Evolutionary conservation across 495 filamentous ascomycete species (phyloP).

Genomic region (Pseudoneurospora amorphoporcata): DNA sequence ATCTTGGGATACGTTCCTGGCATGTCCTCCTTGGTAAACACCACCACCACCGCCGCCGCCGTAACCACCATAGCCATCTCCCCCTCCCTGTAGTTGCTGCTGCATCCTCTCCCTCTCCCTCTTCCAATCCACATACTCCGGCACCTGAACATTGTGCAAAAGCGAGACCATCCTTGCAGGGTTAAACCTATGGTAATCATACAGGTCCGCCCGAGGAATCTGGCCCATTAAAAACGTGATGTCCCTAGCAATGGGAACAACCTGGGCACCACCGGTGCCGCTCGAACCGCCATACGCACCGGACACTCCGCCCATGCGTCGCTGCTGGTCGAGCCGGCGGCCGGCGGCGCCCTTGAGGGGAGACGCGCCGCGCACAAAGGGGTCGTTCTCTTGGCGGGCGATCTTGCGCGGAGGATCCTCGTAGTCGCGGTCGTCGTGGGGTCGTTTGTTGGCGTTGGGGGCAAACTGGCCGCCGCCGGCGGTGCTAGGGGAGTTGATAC

Average conservation of each 20-base stretch:
- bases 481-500: conserved; percentile 51
- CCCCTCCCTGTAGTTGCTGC: neutral
- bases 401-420: conserved; percentile 77
- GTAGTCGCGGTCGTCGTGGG: conserved; percentile 56
- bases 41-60: neutral
- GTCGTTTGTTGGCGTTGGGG: conserved; percentile 41
- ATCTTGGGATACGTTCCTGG: neutral
- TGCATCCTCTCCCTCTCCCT: neutral
- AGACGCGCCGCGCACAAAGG: conserved; percentile 58
- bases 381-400: conserved; percentile 20
- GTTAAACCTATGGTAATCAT: conserved; percentile 53
- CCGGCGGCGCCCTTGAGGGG: conserved; percentile 80
- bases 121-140: conserved; percentile 42
- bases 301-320: conserved; percentile 44
- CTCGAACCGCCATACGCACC: conserved; percentile 15
- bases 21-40: neutral
- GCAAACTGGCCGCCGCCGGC: neutral
- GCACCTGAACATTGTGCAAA: conserved; percentile 55
- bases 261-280: conserved; percentile 25
- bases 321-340: conserved; percentile 70
- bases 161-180: conserved; percentile 64
- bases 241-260: conserved; percentile 55
- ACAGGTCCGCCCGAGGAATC: conserved; percentile 66
- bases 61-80: neutral
- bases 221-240: conserved; percentile 73